Evolutionary conservation across 1,139 yeast genomes (phyloP), one percentile per base, ranked within the genome.

Genomic region (Candida pseudoviswanathii): DNA sequence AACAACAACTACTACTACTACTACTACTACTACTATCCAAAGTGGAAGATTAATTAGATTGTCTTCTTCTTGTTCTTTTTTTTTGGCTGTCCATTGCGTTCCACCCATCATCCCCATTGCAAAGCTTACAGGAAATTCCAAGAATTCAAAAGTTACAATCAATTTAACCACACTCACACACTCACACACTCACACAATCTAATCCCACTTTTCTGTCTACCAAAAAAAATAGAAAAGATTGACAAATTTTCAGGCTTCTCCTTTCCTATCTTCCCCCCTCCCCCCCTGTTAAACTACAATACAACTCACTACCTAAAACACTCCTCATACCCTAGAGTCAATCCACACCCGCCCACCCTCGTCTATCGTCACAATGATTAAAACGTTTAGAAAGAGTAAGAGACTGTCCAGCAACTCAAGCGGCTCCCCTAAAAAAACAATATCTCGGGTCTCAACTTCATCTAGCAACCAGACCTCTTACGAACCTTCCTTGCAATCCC

Each of bases 311-410:
- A 16, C 16, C 16, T 16, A 16, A 16, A 16, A 16, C 16, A 16
- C 16, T 16, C 16, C 16, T 16, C 16, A 16, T 1, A 16, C 16
- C 1, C 16, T 16, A 16, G n/a, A n/a, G n/a, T n/a, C n/a, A n/a
- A n/a, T n/a, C n/a, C 16, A 16, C 16, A 16, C 16, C 1, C 16
- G 2, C 16, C 16, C 16, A 16, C 16, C 16, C 16, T 16, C 16
- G 16, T 16, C 16, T 16, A 22, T 36, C 27, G 9, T 16, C 27
- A 25, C 21, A 24, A 75, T 74, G 79, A 74, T 75, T 52, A 73
- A 71, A 55, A 68, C 78, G 40, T 74, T 75, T 61, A 73, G 79
- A 60, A 73, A 69, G 55, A 66, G 69, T 52, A 75, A 75, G 57
- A 66, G 78, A 54, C 74, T 62, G 70, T 70, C 77, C 30, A 65